These are phyloP conservation scores for Leccinum huronense DNA, from an alignment of 1,284 basidiomycete genomes.

Conservation along the genomic window DNA sequence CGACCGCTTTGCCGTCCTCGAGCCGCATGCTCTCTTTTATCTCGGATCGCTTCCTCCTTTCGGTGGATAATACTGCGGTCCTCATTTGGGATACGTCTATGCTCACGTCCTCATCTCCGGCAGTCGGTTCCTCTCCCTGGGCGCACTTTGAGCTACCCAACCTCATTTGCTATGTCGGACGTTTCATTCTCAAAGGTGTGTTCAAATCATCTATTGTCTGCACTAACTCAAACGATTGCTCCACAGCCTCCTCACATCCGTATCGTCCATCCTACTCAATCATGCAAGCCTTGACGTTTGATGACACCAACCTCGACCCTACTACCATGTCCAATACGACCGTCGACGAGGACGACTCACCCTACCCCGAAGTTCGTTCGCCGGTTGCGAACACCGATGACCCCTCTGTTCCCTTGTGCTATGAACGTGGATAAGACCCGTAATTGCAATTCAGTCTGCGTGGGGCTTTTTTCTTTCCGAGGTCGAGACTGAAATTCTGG, in stretches of 20 bases:
- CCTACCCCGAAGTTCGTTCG: too few species aligned
- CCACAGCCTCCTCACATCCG: too few species aligned
- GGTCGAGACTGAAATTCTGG: neutral
- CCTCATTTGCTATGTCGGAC: conserved; percentile 7
- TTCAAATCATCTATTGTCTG: too few species aligned
- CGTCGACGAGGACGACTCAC: too few species aligned
- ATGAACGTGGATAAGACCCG: conserved; percentile 51
- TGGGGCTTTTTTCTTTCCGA: neutral
- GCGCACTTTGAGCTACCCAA: conserved; percentile 16
- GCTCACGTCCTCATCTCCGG: neutral
- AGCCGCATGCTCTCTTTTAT: conserved; percentile 23
- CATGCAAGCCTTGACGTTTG: too few species aligned
- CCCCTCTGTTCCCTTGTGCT: too few species aligned
- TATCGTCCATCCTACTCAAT: too few species aligned
- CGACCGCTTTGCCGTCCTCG: conserved; percentile 4
- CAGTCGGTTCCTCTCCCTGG: conserved; percentile 8
- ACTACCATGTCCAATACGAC: too few species aligned
- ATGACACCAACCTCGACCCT: too few species aligned
- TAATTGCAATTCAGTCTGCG: conserved; percentile 35
- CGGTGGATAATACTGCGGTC: conserved; percentile 11
- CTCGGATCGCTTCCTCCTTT: conserved; percentile 27
- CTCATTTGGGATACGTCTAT: conserved; percentile 23
- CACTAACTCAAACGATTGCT: too few species aligned
- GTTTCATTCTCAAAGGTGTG: too few species aligned
- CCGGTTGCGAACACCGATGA: too few species aligned